Base-by-base conservation (phyloP, 176 grass and related monocot genomes). In the Rhipidocladum racemiflorum region DNA sequence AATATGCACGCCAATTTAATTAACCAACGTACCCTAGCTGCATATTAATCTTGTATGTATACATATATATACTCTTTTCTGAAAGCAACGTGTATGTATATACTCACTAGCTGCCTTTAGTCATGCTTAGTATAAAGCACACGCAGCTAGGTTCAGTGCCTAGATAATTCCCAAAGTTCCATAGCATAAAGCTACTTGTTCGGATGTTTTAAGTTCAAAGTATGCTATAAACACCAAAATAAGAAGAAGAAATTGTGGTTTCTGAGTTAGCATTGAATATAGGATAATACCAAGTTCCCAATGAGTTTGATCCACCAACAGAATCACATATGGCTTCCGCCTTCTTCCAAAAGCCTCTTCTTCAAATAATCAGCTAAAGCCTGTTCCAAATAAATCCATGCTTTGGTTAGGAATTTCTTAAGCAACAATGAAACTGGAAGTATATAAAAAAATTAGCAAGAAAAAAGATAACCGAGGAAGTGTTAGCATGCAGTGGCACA, bases 251-350 rank as follows among this genome's bases (percentile, higher is more conserved):
- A 70, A 69, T 15, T 43, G 38, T 24, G 21, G 54, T 34, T 68
- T 43, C 49, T 16, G 10, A 50, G 4, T 45, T 7, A 27, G 16
- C 4, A 77, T 23, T 43, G 66, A 44, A 68, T 61, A 76, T 38
- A 50, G 4, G 17, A 86, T 15, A 56, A 39, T 94, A 98, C 95
- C 95, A 98, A 57, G 92, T 91, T 81, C 95, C 95, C 72, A 98
- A 80, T 60, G 92, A 98, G 82, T 98, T 95, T 34, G 95, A 98
- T 91, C 95, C 95, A 70, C 95, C 95, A 80, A 95, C 95, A 80
- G 95, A 80, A 98, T 93, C 54, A 95, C 85, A 56, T 95, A 98
- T 76, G 95, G 95, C 14, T 91, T 98, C 76, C 87, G 82, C 95
- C 95, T 95, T 98, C 90, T 65, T 92, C 83, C 51, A 88, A 50